These are phyloP conservation scores for Phallus indusiatus DNA, from an alignment of 768 basidiomycete genomes.

Conservation along the genomic window DNA sequence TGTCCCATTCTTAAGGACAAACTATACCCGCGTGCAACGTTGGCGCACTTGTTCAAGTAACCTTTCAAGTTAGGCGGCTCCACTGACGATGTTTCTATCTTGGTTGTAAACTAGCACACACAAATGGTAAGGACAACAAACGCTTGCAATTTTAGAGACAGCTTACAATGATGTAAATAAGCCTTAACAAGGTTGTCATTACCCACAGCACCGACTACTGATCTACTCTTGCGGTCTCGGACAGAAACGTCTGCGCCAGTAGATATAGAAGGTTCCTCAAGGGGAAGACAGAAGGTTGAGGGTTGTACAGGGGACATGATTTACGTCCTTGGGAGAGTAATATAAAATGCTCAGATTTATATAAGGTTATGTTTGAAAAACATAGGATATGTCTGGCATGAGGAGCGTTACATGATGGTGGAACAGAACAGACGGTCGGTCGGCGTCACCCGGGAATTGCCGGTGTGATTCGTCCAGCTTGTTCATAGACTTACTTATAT, in stretches of 20 bases:
- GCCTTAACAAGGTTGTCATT: conserved; percentile 76
- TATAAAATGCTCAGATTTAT: conserved; percentile 65
- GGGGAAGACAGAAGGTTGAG: conserved; percentile 60
- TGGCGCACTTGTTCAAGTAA: conserved; percentile 86
- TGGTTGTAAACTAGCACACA: conserved; percentile 73
- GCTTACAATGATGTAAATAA: conserved; percentile 77
- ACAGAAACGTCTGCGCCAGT: conserved; percentile 88
- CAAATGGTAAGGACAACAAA: conserved; percentile 4
- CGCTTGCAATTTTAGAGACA: background rate
- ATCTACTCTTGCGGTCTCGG: conserved; percentile 62
- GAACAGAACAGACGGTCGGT: no score
- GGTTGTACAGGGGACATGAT: conserved; percentile 46
- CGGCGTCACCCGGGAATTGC: no score
- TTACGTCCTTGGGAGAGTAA: conserved; percentile 63
- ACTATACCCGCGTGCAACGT: conserved; percentile 95
- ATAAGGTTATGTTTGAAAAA: no score
- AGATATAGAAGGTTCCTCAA: conserved; percentile 69
- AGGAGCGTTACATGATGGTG: no score
- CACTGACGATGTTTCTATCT: conserved; percentile 43
- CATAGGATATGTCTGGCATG: no score
- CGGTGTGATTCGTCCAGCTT: no score
- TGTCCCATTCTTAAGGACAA: conserved; percentile 77
- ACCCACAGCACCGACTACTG: conserved; percentile 54
- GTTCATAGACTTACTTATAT: no score
- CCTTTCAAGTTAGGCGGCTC: conserved; percentile 62